Evolutionary conservation across 257 asterid species (phyloP), one percentile per base, ranked within the genome.

Genomic region (Penstemon barbatus): DNA sequence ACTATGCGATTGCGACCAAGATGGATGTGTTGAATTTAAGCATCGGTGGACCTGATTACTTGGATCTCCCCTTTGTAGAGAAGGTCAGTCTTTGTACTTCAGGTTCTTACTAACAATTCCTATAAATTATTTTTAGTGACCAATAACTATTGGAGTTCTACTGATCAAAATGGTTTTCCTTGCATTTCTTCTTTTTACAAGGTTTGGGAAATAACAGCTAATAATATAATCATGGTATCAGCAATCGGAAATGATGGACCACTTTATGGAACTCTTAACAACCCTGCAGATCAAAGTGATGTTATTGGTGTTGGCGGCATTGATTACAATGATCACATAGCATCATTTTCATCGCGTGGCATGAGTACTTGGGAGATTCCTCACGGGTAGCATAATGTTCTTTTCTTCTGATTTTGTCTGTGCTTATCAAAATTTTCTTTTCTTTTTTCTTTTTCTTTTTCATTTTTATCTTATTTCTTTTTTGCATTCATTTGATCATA

Each of bases 321-420:
- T 75, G 99, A 94, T 87, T 91, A 94, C 81, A 94, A 77, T 70
- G 97, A 94, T 80, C 97, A 94, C 74, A 91, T 94, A 83, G 99
- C 99, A 57, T 87, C 97, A 59, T 94, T 94, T 83, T 94, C 99
- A 13, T 94, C 99, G 69, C 99, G 99, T 71, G 99, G 99, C 84
- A 94, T 94, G 99, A 94, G 99, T 79, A 94, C 99, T 44, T 94
- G 99, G 99, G 99, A 94, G 77, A 83, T 94, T 83, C 99, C 99
- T 79, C 99, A 94, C 73, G 99, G 99, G 99, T 94, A 89, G 65
- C 63, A 58, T 62, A 49, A 72, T 71, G 56, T 13, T 33, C 70
- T 60, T 67, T 51, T 52, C 42, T 38, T 50, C 70, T 56, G 61
- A 50, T 72, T 69, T 72, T 72, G 37, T 67, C 37, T 65, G 12